Base-by-base conservation (phyloP, 352 stramenopile species). In the Globisporangium nodosum region DNA sequence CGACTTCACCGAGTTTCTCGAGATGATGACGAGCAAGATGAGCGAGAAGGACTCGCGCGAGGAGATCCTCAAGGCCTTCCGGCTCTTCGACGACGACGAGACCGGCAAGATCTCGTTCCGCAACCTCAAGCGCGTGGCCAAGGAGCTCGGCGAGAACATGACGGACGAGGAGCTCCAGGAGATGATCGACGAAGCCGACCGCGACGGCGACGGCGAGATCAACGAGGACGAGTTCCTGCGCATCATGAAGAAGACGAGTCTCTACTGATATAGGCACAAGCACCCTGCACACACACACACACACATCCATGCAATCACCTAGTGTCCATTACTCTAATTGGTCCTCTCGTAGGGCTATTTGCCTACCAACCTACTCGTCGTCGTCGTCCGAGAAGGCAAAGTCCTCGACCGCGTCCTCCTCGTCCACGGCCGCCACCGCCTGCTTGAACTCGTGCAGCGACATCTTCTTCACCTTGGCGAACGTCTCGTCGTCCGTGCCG, bases 1-100 rank as follows among this genome's bases (percentile, higher is more conserved):
- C 64, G 94, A 98, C 70, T 99, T 98, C 67, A 96, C 97, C 52
- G 95, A 98, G 70, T 99, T 99, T 62, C 70, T 99, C 18, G 91
- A 98, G 64, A 97, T 98, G 81, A 98, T 99, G 92, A 98, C 96
- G 48, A 94, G 80, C 51, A 98, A 98, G 73, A 97, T 98, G 87
- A 97, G 85, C 71, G 94, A 98, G 64, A 98, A 98, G 74, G 94
- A 98, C 73, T 97, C 91, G 58, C 74, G 88, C 31, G 94, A 98
- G 65, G 95, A 98, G 72, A 98, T 99, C 60, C 78, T 97, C 60
- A 99, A 99, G 77, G 93, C 97, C 21, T 99, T 99, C 61, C 95
- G 97, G 47, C 82, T 99, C 30, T 99, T 99, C 64, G 96, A 99
- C 76, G 95, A 98, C 70, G 93, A 99, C 63, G 81, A 98, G 70